Evolutionary conservation across 129 eudicot genomes (phyloP), one percentile per base, ranked within the genome.

Genomic region (Flaveria robusta): DNA sequence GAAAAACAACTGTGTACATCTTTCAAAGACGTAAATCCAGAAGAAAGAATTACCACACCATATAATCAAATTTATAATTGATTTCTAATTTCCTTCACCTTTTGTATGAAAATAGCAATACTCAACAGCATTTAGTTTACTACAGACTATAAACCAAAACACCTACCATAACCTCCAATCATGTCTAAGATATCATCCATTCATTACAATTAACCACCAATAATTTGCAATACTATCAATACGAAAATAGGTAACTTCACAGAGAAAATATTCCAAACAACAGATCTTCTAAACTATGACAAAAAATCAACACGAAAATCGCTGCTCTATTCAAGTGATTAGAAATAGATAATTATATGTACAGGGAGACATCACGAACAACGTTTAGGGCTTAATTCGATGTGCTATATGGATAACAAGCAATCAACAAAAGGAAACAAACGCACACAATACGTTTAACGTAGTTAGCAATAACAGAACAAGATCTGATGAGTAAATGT

Each of bases 381-480:
- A 23, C 22, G 18, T 9, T 54, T 68, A 77, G 81, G 81, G 81
- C 24, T 77, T 43, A 39, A 55, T 16, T 54, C 0, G 45, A 42
- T 16, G 55, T 24, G 51, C 18, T 64, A 23, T 31, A 20, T 4
- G 63, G 64, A 47, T 13, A 66, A 16, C 22, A 65, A 75, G 15
- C 64, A 45, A 64, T 19, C 20, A n/a, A 1, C n/a, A 22, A 11
- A 49, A 46, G 20, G 6, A 49, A 10, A 20, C 29, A 49, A 64
- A 47, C 49, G 26, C 66, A 51, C 29, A 18, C 19, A 72, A 37
- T 41, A 13, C 2, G 56, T 58, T n/a, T n/a, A 72, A 59, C 41
- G 16, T 56, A 34, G 37, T 14, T 59, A 18, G 56, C 24, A 23
- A 39, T n/a, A 29, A 67, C 37, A 26, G 45, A 66, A 77, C 37